These are phyloP conservation scores for Calonectria multiphialidica DNA, from an alignment of 2,329 filamentous ascomycete genomes.

Conservation along the genomic window DNA sequence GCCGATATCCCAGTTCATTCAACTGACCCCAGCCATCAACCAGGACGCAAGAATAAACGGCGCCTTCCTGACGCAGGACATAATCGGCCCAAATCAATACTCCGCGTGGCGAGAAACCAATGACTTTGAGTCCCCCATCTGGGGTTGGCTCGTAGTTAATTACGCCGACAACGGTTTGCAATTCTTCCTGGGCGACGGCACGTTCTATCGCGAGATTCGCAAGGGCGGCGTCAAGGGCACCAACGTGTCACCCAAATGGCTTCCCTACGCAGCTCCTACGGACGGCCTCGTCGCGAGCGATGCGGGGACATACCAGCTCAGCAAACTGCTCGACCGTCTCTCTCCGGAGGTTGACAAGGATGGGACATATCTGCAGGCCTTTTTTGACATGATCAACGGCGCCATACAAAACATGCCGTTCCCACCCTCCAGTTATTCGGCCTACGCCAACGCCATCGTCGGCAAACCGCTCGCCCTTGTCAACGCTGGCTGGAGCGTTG, in stretches of 20 bases:
- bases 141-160: conserved; percentile 5
- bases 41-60: not conserved
- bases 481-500: not conserved
- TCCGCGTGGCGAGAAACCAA: not conserved
- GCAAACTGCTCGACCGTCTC: not conserved
- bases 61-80: not conserved
- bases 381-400: not conserved
- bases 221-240: not conserved
- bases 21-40: not conserved
- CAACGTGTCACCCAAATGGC: not conserved
- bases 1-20: not conserved
- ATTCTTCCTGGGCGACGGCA: not conserved
- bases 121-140: not conserved
- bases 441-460: not conserved
- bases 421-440: not conserved
- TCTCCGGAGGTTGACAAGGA: not conserved
- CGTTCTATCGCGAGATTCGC: conserved; percentile 7
- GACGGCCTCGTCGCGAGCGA: not conserved
- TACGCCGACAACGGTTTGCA: not conserved
- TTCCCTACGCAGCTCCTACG: not conserved
- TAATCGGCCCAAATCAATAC: not conserved
- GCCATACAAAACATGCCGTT: not conserved
- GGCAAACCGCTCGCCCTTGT: conserved; percentile 4
- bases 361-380: not conserved
- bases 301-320: not conserved